Percentiles rank a stretch among this genome's conserved stretches.
phyloP scores from a whole-genome alignment of 2,329 filamentous ascomycete genomes.

The Penicillium sp. region DNA sequence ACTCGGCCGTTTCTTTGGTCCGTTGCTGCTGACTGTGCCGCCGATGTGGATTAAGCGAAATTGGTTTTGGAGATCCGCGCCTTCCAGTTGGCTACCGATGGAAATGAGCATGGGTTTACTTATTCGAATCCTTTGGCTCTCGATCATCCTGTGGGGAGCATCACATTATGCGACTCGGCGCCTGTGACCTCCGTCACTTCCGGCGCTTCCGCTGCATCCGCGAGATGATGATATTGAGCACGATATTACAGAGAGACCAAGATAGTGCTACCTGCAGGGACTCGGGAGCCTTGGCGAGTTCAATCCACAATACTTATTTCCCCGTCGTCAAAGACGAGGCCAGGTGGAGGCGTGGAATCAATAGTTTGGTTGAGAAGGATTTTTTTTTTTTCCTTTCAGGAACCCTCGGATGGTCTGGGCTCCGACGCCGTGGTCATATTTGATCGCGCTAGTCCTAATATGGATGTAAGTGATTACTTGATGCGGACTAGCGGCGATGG shows the following conservation, averaged over 20 bases:
- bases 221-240: conserved; percentile 8
- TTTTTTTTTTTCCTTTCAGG: conserved; percentile 17
- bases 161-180: conserved; percentile 15
- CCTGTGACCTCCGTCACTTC: conserved; percentile 18
- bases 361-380: conserved; percentile 17
- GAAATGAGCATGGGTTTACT: conserved; percentile 14
- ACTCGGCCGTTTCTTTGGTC: conserved; percentile 26
- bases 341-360: conserved; percentile 2
- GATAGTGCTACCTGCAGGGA: background rate
- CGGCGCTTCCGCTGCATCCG: conserved; percentile 36
- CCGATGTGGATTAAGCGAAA: conserved; percentile 38
- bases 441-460: conserved; percentile 6
- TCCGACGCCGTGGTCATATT: conserved; percentile 12
- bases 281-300: background rate
- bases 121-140: conserved; percentile 4
- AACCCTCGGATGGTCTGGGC: conserved; percentile 10
- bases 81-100: conserved; percentile 31
- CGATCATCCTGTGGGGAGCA: background rate
- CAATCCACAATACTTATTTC: background rate
- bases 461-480: background rate
- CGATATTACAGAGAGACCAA: background rate
- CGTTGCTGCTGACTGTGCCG: conserved; percentile 23
- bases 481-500: conserved; percentile 15
- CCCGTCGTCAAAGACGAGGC: background rate
- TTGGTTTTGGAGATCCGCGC: conserved; percentile 32